Conservation (phyloP, 305 asterid genomes). For the Fraxinus angustifolia region DNA sequence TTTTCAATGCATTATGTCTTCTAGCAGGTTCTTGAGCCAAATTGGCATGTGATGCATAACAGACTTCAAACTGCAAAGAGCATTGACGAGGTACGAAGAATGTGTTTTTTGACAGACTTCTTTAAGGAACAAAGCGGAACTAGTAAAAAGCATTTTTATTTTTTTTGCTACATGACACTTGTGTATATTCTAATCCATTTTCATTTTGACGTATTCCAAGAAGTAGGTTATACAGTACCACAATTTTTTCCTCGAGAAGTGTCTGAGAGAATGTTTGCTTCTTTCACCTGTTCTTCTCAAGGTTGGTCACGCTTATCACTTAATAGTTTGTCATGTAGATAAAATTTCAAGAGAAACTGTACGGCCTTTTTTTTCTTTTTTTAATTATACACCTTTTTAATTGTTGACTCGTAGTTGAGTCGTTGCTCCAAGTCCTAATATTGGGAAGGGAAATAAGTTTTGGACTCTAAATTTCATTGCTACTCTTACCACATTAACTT, state of each 20-base stretch:
- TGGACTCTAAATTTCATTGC: background rate
- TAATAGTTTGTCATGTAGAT: slow-evolving; percentile 16
- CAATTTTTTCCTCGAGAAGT: slow-evolving; percentile 87
- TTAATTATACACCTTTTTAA: background rate
- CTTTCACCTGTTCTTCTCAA: slow-evolving; percentile 87
- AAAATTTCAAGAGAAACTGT: background rate
- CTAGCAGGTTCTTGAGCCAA: slow-evolving; percentile 93
- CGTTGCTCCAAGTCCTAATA: background rate
- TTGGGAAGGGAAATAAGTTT: background rate
- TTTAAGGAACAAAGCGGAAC: slow-evolving; percentile 18
- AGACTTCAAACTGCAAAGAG: slow-evolving; percentile 93
- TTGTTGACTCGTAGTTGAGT: slow-evolving; percentile 16
- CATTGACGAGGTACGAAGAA: slow-evolving; percentile 77
- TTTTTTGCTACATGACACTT: background rate
- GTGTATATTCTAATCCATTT: slow-evolving; percentile 9
- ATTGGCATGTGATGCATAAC: slow-evolving; percentile 91
- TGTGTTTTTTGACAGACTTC: slow-evolving; percentile 5
- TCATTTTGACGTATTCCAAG: slow-evolving; percentile 21
- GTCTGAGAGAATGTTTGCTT: slow-evolving; percentile 90
- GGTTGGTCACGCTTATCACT: slow-evolving; percentile 42
- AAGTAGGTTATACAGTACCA: slow-evolving; percentile 89
- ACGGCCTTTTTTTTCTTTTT: background rate
- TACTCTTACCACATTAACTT: background rate
- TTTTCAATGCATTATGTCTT: slow-evolving; percentile 1
- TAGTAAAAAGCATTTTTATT: background rate